Base-by-base conservation (phyloP, 352 stramenopile species). In the Phytophthora nicotianae region DNA sequence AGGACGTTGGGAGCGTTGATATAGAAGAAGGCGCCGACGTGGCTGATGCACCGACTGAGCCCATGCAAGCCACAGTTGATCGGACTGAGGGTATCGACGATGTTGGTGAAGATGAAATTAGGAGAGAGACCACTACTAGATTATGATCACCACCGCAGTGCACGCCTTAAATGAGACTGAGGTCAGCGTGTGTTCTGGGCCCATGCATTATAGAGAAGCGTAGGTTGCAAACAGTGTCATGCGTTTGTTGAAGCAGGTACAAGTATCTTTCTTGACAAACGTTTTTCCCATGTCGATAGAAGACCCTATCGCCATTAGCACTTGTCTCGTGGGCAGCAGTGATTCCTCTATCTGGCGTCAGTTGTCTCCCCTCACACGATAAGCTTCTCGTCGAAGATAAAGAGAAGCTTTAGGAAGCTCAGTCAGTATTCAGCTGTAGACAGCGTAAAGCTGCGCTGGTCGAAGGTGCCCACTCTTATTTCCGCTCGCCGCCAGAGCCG, bases 1-100 rank as follows among this genome's bases (percentile, higher is more conserved):
- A 70, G 5, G 23, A 17, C 24, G 23, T 63, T 37, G 2, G 57
- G 68, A 16, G 58, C 16, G n/a, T 72, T n/a, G 43, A 54, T 1
- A 35, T 20, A 10, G 56, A 4, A 20, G 33, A 49, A 16, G 21
- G 45, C 26, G 50, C 40, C 8, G 50, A 62, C 5, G 37, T 43
- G 37, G 37, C 11, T 16, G n/a, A 43, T 43, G 37, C 4, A 38
- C 14, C 32, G 32, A 10, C 32, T n/a, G 13, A 10, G n/a, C 3
- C n/a, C 16, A 43, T 21, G n/a, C 16, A 43, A 21, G 14, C 8
- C 37, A 21, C 11, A 21, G 14, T 43, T 17, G n/a, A 43, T 16
- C 37, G n/a, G 37, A 43, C 37, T 13, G 37, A 43, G 37, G 37
- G 37, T 10, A 21, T 43, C 37, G n/a, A 43, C 5, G 32, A n/a